These are phyloP conservation scores for Phytophthora pinifolia DNA, from an alignment of 352 stramenopile genomes.

Conservation along the genomic window DNA sequence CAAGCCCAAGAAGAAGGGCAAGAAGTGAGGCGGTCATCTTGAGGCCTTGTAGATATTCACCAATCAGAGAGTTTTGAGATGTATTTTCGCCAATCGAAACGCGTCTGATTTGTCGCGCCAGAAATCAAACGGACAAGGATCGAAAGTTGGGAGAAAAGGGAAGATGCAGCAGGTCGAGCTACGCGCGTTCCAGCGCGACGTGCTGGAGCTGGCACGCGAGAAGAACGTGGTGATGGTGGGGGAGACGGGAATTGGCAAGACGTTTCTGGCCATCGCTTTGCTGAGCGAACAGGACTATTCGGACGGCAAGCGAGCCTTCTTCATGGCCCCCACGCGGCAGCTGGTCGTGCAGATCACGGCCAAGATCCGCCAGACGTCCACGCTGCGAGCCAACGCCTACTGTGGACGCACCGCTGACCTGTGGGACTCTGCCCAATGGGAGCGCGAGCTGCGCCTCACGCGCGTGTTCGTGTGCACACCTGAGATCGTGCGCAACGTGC, in stretches of 20 bases:
- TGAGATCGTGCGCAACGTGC: constrained; percentile 80
- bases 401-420: constrained; percentile 51
- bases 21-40: constrained; percentile 29
- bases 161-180: constrained; percentile 47
- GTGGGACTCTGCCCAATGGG: constrained; percentile 69
- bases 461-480: constrained; percentile 88
- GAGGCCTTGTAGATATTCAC: background rate
- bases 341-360: constrained; percentile 77
- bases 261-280: constrained; percentile 77
- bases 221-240: constrained; percentile 86
- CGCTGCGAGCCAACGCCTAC: constrained; percentile 55
- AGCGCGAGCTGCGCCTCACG: constrained; percentile 48
- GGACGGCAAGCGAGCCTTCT: constrained; percentile 64
- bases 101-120: constrained; percentile 1
- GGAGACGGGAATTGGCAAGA: constrained; percentile 85
- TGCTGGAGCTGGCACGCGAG: constrained; percentile 66
- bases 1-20: constrained; percentile 40
- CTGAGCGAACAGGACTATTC: constrained; percentile 78
- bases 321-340: constrained; percentile 82
- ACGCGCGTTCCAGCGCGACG: constrained; percentile 67
- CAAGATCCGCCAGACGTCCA: constrained; percentile 70
- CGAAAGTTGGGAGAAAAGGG: background rate
- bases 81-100: constrained; percentile 22
- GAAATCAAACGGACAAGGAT: constrained; percentile 5
- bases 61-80: background rate